Percentiles rank a stretch among this genome's conserved stretches.
Evolutionary conservation across 441 rosid genomes (phyloP).

Genomic region (Metrosideros polymorpha): DNA sequence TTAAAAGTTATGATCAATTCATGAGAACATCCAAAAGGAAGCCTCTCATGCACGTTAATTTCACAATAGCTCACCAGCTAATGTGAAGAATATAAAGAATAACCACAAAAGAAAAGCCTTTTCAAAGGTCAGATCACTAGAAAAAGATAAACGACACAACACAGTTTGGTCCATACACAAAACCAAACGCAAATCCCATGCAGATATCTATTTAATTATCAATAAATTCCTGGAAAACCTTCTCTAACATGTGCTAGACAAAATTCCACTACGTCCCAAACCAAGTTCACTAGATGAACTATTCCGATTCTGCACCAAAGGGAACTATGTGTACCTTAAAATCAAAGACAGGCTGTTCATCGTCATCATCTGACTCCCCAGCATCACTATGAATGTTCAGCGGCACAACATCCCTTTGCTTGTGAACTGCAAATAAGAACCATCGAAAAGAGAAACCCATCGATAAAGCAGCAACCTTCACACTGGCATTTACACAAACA

Average conservation of each 20-base stretch:
- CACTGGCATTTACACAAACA: background rate
- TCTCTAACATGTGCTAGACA: background rate
- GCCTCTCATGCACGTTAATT: background rate
- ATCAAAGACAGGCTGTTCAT: constrained; percentile 61
- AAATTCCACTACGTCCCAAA: background rate
- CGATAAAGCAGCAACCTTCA: background rate
- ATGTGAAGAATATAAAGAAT: background rate
- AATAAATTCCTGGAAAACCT: background rate
- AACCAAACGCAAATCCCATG: background rate
- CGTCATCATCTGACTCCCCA: constrained; percentile 57
- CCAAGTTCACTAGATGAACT: background rate
- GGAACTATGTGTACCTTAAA: constrained; percentile 31
- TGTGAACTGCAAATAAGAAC: constrained; percentile 49
- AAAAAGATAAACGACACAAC: background rate
- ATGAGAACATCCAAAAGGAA: background rate
- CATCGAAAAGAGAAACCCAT: background rate
- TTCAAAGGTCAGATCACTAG: background rate
- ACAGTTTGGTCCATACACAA: background rate
- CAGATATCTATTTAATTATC: background rate
- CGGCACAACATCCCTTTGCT: constrained; percentile 72
- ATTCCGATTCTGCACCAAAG: background rate
- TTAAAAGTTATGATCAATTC: background rate
- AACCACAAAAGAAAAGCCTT: background rate
- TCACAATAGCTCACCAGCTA: background rate
- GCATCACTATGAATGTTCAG: constrained; percentile 47